Percentiles rank a stretch among this genome's conserved stretches.
phyloP scores from a whole-genome alignment of 2,329 filamentous ascomycete species.

The Fusarium sp. region DNA sequence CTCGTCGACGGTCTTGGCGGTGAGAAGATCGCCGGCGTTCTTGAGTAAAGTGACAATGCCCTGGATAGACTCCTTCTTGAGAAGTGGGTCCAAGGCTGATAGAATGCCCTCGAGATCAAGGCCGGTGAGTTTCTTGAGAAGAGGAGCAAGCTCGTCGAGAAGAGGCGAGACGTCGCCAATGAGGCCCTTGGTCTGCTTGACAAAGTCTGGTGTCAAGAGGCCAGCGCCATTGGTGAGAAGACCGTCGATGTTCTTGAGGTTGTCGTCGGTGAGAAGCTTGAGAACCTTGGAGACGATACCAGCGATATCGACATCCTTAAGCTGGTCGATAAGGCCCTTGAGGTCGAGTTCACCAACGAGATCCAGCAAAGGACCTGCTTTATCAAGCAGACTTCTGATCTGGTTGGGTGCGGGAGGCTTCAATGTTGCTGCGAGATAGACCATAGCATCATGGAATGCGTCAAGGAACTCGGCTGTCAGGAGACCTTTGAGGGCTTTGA shows the following conservation, averaged over 20 bases:
- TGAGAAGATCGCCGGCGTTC: constrained; percentile 39
- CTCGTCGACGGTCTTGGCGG: constrained; percentile 35
- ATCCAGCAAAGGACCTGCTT: constrained; percentile 44
- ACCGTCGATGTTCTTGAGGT: constrained; percentile 47
- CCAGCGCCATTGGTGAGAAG: constrained; percentile 50
- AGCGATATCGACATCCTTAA: constrained; percentile 46
- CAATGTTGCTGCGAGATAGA: constrained; percentile 52
- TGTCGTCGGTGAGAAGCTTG: constrained; percentile 44
- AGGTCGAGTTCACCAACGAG: constrained; percentile 47
- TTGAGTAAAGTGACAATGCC: constrained; percentile 38
- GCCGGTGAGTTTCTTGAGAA: constrained; percentile 44
- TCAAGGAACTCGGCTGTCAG: constrained; percentile 52
- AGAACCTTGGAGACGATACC: constrained; percentile 44
- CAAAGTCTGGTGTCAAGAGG: constrained; percentile 45
- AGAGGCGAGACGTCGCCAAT: constrained; percentile 45
- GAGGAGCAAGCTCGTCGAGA: constrained; percentile 43
- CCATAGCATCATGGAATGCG: constrained; percentile 52
- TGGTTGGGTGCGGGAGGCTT: constrained; percentile 49
- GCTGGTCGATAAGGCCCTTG: constrained; percentile 45
- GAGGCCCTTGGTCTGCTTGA: constrained; percentile 39
- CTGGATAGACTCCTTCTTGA: constrained; percentile 41
- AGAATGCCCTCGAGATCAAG: constrained; percentile 48
- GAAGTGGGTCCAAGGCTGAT: constrained; percentile 40
- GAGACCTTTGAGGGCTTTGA: constrained; percentile 45
- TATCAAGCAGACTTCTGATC: constrained; percentile 40